phyloP scores from a whole-genome alignment of 1,284 basidiomycete species.

The Leccinum brunneo-olivaceum region DNA sequence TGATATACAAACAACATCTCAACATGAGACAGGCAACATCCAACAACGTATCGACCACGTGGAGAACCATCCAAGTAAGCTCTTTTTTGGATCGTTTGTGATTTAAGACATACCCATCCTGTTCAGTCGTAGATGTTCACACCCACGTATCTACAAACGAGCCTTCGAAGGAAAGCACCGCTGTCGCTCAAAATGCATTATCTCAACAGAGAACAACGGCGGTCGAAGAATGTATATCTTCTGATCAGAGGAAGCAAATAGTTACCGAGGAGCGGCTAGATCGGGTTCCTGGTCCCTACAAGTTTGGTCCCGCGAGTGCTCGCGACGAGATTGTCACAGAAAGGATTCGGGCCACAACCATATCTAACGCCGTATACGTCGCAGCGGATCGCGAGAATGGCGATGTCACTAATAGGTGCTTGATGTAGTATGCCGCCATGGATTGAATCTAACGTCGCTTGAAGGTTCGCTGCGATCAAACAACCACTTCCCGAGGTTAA shows the following conservation, averaged over 20 bases:
- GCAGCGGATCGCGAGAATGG: neutral
- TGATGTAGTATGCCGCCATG: neutral
- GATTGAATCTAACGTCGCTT: neutral
- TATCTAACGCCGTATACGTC: neutral
- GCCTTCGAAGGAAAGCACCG: neutral
- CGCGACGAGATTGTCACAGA: neutral
- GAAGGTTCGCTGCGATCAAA: neutral
- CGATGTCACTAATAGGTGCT: neutral
- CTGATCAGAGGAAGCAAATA: neutral
- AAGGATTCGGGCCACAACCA: neutral
- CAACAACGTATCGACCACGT: neutral
- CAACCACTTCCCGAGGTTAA: neutral
- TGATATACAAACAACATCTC: neutral
- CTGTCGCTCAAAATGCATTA: neutral
- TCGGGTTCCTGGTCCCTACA: neutral
- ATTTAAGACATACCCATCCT: too few species aligned
- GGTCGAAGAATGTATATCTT: neutral
- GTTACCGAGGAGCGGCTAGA: neutral
- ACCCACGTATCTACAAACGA: neutral
- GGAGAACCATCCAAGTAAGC: too few species aligned
- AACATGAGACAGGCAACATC: neutral
- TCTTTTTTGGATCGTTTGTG: too few species aligned
- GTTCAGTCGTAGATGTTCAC: too few species aligned
- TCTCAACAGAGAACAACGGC: neutral
- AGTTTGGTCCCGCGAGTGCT: neutral